Conservation (phyloP, 331 rosid genomes). For the Erythrophleum ivorense region DNA sequence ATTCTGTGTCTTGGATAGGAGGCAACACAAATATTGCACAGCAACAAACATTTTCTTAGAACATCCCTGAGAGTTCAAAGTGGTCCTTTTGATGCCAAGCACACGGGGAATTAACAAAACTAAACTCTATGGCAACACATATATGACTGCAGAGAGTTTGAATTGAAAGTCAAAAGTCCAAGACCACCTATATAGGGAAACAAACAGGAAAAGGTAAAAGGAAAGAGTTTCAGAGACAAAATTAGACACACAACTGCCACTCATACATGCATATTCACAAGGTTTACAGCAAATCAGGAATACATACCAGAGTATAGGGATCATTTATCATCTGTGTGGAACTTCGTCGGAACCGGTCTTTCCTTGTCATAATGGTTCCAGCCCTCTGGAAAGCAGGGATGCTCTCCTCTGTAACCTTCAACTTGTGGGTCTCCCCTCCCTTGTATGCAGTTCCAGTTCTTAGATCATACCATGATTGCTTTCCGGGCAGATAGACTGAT, state of each 20-base stretch:
- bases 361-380: slow-evolving; percentile 90
- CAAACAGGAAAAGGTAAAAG: slow-evolving; percentile 23
- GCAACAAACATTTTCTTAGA: slow-evolving; percentile 3
- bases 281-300: slow-evolving; percentile 32
- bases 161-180: slow-evolving; percentile 24
- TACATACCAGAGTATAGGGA: slow-evolving; percentile 90
- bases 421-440: slow-evolving; percentile 80
- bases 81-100: slow-evolving; percentile 20
- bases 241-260: neutral
- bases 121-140: neutral
- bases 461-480: slow-evolving; percentile 84
- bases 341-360: slow-evolving; percentile 88
- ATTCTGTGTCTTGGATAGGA: slow-evolving; percentile 21
- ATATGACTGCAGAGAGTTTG: slow-evolving; percentile 27
- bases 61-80: slow-evolving; percentile 8
- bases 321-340: slow-evolving; percentile 93
- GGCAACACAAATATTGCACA: slow-evolving; percentile 15
- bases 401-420: slow-evolving; percentile 74
- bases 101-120: slow-evolving; percentile 28
- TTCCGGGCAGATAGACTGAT: slow-evolving; percentile 90
- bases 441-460: slow-evolving; percentile 73
- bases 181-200: slow-evolving; percentile 9
- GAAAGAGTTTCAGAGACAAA: slow-evolving; percentile 24
- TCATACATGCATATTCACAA: slow-evolving; percentile 26
- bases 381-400: slow-evolving; percentile 92